phyloP scores from a whole-genome alignment of 2,329 filamentous ascomycete species.

The Alternaria alternata region DNA sequence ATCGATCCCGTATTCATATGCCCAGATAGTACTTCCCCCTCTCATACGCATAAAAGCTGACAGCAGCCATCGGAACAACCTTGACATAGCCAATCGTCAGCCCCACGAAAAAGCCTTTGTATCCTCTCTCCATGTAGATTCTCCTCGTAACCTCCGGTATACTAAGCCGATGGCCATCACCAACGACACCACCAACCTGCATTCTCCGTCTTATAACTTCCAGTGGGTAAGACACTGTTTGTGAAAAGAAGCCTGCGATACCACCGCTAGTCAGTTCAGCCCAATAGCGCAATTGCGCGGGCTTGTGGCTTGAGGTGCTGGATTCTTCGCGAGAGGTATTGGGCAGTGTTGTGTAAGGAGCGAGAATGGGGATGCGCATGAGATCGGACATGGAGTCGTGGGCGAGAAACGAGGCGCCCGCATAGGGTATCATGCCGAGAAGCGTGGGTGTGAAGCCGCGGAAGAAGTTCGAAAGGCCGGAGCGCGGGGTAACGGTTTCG shows the following conservation, averaged over 20 bases:
- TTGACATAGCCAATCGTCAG: conserved; percentile 95
- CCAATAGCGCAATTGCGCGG: conserved; percentile 79
- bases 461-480: conserved; percentile 89
- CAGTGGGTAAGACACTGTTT: conserved; percentile 91
- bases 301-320: conserved; percentile 59
- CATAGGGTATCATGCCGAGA: conserved; percentile 95
- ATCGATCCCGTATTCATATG: conserved; percentile 43
- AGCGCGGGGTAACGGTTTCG: conserved; percentile 65
- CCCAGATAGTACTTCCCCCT: conserved; percentile 66
- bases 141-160: conserved; percentile 79
- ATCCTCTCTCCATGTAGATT: conserved; percentile 79
- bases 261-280: conserved; percentile 88
- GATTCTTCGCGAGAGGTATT: conserved; percentile 56
- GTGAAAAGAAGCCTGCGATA: conserved; percentile 84
- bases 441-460: conserved; percentile 90
- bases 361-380: conserved; percentile 73
- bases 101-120: conserved; percentile 88
- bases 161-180: conserved; percentile 80
- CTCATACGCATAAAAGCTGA: conserved; percentile 73
- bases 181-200: conserved; percentile 95
- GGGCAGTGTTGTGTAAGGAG: conserved; percentile 77
- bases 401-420: conserved; percentile 92
- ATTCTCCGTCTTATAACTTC: conserved; percentile 92
- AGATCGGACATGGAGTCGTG: conserved; percentile 91
- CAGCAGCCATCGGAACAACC: conserved; percentile 86